Evolutionary conservation across 805 yeast species (phyloP), one percentile per base, ranked within the genome.

Genomic region (Zygoascus tannicola): DNA sequence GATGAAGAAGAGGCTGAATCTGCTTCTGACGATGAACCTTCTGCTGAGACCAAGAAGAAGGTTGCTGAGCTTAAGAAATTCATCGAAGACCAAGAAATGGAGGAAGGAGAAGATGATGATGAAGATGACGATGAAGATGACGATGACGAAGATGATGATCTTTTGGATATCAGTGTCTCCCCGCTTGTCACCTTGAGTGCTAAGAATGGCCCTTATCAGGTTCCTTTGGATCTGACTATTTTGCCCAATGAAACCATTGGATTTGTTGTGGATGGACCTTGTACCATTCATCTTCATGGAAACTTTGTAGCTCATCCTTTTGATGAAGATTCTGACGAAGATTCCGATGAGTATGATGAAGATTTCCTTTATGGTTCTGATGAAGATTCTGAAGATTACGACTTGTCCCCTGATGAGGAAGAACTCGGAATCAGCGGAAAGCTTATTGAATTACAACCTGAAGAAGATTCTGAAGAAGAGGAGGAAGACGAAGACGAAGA

Each of bases 281-380:
- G 87, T 72, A 83, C 94, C 53, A 74, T 92, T 53, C 94, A 90
- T 65, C 71, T 92, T 57, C 73, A 85, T 55, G 99, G 99, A 72
- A 90, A 92, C 80, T 87, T 81, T 69, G 81, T 92, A 60, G 94
- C 85, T 66, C 96, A 88, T 67, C 97, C 97, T 65, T 85, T 79
- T 58, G 95, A 88, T 59, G 81, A 76, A 43, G 76, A 71, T 46
- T 66, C 62, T 49, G 75, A 73, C 41, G 78, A 70, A 41, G 69
- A 66, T 32, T 73, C 70, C 46, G 75, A 71, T 38, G 75, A 69
- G 22, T 71, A 63, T 42, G 75, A 69, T 43, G 65, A 54, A 32
- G 72, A 68, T 23, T 61, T 56, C 23, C 52, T 49, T 21, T 59
- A 56, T 36, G 60, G 47, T 22, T 45, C 47, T 20, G 64, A 58